phyloP scores from a whole-genome alignment of 495 filamentous ascomycete species.

The Podospora anserina region DNA sequence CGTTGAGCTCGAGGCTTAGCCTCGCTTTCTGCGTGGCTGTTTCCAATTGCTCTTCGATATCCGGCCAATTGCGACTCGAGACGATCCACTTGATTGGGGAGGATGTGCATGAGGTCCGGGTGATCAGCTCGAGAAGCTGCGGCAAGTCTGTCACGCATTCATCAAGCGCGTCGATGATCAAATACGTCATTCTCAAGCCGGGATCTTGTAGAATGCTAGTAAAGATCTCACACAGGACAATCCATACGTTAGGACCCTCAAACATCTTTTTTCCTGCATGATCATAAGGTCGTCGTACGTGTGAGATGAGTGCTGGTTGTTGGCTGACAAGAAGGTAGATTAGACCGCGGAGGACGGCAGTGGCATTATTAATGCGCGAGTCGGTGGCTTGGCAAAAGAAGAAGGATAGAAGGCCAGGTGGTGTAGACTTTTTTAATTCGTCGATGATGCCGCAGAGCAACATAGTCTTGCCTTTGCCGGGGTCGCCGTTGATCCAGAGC shows the following conservation, averaged over 20 bases:
- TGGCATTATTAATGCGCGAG: constrained; percentile 18
- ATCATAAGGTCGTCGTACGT: constrained; percentile 25
- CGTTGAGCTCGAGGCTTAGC: constrained; percentile 37
- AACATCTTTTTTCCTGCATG: background rate
- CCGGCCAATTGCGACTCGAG: constrained; percentile 20
- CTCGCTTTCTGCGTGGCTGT: constrained; percentile 14
- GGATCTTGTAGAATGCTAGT: constrained; percentile 33
- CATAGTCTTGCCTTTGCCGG: constrained; percentile 55
- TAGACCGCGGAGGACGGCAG: constrained; percentile 33
- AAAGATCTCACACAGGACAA: constrained; percentile 32
- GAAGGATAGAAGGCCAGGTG: constrained; percentile 24
- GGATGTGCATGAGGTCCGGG: constrained; percentile 14
- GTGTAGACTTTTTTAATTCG: constrained; percentile 29
- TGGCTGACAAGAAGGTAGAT: constrained; percentile 29
- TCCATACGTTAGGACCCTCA: constrained; percentile 28
- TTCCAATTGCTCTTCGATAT: constrained; percentile 34
- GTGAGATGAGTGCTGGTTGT: constrained; percentile 25
- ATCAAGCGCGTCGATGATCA: constrained; percentile 51
- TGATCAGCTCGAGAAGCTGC: constrained; percentile 37
- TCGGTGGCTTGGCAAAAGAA: constrained; percentile 46
- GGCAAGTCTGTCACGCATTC: constrained; percentile 38
- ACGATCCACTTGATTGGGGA: constrained; percentile 39
- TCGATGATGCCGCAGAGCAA: constrained; percentile 44
- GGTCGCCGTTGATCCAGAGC: constrained; percentile 17
- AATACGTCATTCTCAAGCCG: constrained; percentile 23